phyloP scores from a whole-genome alignment of 495 filamentous ascomycete genomes.

The Bathelium albidoporum region DNA sequence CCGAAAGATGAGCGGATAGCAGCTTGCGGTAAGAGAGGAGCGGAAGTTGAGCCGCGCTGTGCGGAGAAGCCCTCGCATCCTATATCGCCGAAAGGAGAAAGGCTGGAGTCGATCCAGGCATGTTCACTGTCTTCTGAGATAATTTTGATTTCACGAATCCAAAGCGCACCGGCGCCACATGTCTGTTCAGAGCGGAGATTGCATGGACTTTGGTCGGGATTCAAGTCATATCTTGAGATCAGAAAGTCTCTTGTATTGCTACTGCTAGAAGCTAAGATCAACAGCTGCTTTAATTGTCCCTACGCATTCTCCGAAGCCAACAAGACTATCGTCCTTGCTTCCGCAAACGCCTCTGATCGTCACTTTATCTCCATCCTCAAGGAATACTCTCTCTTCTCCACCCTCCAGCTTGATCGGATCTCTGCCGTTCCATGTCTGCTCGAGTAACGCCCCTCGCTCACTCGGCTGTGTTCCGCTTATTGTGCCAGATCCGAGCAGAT shows the following conservation, averaged over 20 bases:
- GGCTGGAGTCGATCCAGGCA: too few species aligned
- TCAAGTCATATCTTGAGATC: too few species aligned
- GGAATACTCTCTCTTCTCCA: slow-evolving; percentile 61
- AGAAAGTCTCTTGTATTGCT: neutral
- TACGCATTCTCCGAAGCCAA: slow-evolving; percentile 36
- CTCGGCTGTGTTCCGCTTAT: slow-evolving; percentile 61
- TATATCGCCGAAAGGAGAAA: too few species aligned
- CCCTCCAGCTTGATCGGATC: slow-evolving; percentile 54
- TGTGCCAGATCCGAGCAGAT: slow-evolving; percentile 81
- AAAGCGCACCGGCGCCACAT: too few species aligned
- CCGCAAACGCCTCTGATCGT: slow-evolving; percentile 59
- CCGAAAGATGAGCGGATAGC: too few species aligned
- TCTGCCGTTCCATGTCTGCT: slow-evolving; percentile 66
- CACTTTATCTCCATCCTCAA: slow-evolving; percentile 78
- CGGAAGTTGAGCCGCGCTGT: neutral
- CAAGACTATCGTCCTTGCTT: slow-evolving; percentile 30
- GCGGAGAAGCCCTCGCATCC: too few species aligned
- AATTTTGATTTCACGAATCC: too few species aligned
- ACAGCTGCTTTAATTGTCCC: slow-evolving; percentile 31
- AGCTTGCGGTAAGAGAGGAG: neutral
- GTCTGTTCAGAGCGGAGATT: too few species aligned
- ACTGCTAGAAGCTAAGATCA: slow-evolving; percentile 8
- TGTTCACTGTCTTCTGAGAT: too few species aligned
- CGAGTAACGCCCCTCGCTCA: slow-evolving; percentile 66
- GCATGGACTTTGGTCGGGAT: too few species aligned